These are phyloP conservation scores for Aureobasidium sp. DNA, from an alignment of 2,329 filamentous ascomycete genomes.

Conservation along the genomic window DNA sequence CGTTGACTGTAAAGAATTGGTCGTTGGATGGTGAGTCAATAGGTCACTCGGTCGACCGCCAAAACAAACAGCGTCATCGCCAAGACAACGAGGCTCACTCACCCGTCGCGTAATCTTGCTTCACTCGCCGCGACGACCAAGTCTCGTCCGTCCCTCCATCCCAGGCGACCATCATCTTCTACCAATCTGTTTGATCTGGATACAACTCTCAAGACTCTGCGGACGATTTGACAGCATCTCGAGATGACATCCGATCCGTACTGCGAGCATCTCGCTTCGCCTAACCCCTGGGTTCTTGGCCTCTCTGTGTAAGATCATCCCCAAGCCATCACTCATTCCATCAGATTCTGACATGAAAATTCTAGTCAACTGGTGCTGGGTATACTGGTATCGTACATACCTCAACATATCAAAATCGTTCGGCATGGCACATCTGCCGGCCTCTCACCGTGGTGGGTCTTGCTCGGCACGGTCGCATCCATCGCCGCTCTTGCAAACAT, in stretches of 20 bases:
- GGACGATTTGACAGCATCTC: too few species aligned
- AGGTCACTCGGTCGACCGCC: too few species aligned
- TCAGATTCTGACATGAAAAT: not conserved
- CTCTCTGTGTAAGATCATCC: slow-evolving; percentile 18
- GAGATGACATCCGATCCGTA: slow-evolving; percentile 16
- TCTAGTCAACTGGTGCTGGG: slow-evolving; percentile 69
- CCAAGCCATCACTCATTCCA: not conserved
- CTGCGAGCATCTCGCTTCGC: slow-evolving; percentile 20
- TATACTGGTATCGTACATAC: slow-evolving; percentile 86
- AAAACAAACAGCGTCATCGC: not conserved
- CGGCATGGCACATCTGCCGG: slow-evolving; percentile 79
- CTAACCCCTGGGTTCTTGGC: slow-evolving; percentile 18
- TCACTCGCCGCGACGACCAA: not conserved
- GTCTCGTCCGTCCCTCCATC: not conserved
- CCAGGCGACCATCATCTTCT: not conserved
- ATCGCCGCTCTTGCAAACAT: slow-evolving; percentile 86
- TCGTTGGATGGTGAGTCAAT: too few species aligned
- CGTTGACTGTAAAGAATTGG: too few species aligned
- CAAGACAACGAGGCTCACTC: not conserved
- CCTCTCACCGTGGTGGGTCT: slow-evolving; percentile 89
- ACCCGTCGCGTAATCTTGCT: slow-evolving; percentile 10
- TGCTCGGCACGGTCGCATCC: slow-evolving; percentile 87
- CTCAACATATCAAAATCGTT: slow-evolving; percentile 90
- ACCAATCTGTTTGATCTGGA: not conserved
- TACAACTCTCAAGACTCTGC: too few species aligned